These are phyloP conservation scores for Apiospora koreana DNA, from an alignment of 2,329 filamentous ascomycete genomes.

Conservation along the genomic window DNA sequence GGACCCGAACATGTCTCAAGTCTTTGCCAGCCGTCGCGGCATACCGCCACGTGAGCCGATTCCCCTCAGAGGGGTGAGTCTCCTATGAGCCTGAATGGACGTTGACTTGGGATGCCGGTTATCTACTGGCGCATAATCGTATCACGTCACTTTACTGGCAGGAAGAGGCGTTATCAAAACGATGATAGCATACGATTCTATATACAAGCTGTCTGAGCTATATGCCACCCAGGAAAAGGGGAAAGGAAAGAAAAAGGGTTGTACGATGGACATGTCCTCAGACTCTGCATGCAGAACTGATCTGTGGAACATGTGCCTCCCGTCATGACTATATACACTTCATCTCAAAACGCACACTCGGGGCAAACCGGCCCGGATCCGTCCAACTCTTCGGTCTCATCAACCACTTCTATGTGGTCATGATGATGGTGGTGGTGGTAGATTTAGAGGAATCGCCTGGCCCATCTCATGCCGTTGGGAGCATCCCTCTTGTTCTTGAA, in stretches of 20 bases:
- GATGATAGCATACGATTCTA: not conserved
- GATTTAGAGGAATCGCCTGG: not conserved
- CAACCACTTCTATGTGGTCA: not conserved
- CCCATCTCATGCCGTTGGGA: not conserved
- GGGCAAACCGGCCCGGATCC: not conserved
- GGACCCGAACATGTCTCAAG: not conserved
- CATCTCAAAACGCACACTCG: not conserved
- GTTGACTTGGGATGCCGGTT: too few species aligned
- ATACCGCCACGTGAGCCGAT: too few species aligned
- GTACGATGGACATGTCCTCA: not conserved
- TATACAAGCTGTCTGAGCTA: not conserved
- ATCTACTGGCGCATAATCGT: too few species aligned
- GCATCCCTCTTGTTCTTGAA: not conserved
- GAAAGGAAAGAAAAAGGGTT: not conserved
- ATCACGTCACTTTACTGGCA: too few species aligned
- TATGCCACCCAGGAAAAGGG: not conserved
- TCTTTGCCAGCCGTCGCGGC: not conserved
- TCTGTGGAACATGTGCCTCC: not conserved
- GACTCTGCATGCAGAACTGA: not conserved
- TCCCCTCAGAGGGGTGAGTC: too few species aligned
- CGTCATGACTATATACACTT: not conserved
- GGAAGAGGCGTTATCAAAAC: not conserved
- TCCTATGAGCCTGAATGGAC: too few species aligned
- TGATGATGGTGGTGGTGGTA: not conserved
- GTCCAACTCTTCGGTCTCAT: not conserved